Base-by-base conservation (phyloP, 805 yeast species). In the Schwanniomyces pseudopolymorphus region DNA sequence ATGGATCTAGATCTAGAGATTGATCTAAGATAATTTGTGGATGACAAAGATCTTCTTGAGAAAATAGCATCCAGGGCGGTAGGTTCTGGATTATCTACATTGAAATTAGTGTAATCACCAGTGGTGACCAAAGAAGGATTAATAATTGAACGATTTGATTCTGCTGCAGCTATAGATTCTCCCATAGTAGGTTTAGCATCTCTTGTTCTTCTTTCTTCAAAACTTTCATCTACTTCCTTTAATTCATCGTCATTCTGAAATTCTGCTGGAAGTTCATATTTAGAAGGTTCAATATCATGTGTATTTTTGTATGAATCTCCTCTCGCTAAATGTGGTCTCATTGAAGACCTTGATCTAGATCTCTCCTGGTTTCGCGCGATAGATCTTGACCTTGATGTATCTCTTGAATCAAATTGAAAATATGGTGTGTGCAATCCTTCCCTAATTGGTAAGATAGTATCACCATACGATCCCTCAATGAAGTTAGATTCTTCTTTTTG, bases 301-400 rank as follows among this genome's bases (percentile, higher is more conserved):
- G 82, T 79, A 55, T 79, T 77, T 55, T 84, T 87, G 59, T 85
- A 85, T 1, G 90, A 82, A 52, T 85, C 91, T 31, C 92, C 94
- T 50, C 87, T 74, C 2, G 92, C 91, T 56, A 86, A 70, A 64
- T 85, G 88, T 1, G 90, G 89, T 46, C 60, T 52, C 3, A 55
- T 50, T 6, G 62, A 48, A 10, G 71, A 60, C 33, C 67, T 52
- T 1, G 58, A 53, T 45, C 58, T 51, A 9, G 61, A 57, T 45
- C 61, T 53, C 3, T 53, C 51, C 3, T 58, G 42, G 3, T 49
- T 39, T 4, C 22, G 25, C 5, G 22, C 42, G 5, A 21, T 17
- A 9, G 42, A 43, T 31, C 42, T 38, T 9, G 46, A 38, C 6
- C 61, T 54, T n/a, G 66, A 53, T 35, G 66, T 70, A 19, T 70